Conservation (phyloP, 2,329 filamentous ascomycete genomes). For the Dichotomopilus funicola region DNA sequence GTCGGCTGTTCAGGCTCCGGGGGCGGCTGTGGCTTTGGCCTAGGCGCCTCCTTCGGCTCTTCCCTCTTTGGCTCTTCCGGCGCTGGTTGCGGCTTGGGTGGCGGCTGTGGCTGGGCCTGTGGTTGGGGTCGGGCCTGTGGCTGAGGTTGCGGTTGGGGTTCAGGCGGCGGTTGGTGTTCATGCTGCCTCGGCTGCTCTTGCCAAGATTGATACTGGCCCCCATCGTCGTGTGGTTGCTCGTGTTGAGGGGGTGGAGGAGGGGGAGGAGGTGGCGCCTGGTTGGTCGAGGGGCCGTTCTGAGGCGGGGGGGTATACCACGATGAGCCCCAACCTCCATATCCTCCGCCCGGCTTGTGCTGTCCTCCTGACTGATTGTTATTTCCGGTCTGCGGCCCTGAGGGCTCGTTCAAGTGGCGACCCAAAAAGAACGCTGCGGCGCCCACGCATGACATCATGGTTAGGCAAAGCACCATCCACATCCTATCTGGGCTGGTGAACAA, state of each 20-base stretch:
- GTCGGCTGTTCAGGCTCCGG: conserved; percentile 17
- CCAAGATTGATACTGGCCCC: conserved; percentile 35
- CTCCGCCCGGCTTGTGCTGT: conserved; percentile 21
- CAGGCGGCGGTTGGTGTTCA: conserved; percentile 16
- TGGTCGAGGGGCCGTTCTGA: conserved; percentile 28
- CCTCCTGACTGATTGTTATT: background rate
- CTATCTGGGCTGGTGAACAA: conserved; percentile 51
- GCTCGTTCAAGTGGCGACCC: conserved; percentile 10
- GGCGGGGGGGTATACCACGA: conserved; percentile 30
- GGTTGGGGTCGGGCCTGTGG: conserved; percentile 9
- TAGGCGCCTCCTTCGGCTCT: conserved; percentile 17
- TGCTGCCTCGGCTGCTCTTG: conserved; percentile 20
- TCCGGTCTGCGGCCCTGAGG: background rate
- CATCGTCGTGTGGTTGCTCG: conserved; percentile 25
- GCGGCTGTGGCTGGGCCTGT: conserved; percentile 18
- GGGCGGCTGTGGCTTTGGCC: conserved; percentile 17
- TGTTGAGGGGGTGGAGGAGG: conserved; percentile 24
- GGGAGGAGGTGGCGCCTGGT: conserved; percentile 20
- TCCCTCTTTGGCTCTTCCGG: conserved; percentile 14
- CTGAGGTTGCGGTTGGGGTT: conserved; percentile 16
- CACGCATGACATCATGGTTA: conserved; percentile 5
- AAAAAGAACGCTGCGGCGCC: conserved; percentile 10
- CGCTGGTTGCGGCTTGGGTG: conserved; percentile 16
- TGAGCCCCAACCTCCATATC: conserved; percentile 27
- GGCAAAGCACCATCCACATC: conserved; percentile 34